Conservation (phyloP, 176 grass and related monocot species). For the Bolboschoenus planiculmis region DNA sequence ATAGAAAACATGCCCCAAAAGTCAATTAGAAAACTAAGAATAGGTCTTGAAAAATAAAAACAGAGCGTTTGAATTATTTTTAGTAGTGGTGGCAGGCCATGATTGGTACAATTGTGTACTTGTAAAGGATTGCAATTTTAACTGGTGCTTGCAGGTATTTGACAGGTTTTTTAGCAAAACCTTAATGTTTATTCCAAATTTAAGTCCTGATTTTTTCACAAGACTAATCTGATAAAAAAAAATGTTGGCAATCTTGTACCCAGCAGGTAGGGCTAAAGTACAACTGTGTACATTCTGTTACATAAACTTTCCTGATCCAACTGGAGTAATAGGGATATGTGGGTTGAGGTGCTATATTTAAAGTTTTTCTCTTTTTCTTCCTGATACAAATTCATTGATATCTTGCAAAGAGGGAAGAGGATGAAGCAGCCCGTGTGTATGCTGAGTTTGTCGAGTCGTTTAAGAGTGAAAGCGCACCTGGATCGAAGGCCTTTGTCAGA, state of each 20-base stretch:
- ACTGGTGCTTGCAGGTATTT: neutral
- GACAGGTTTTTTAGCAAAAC: neutral
- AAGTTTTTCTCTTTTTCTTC: neutral
- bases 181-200: neutral
- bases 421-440: slow-evolving; percentile 86
- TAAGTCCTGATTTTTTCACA: neutral
- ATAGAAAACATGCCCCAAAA: neutral
- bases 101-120: neutral
- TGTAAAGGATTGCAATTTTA: neutral
- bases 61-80: neutral
- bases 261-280: neutral
- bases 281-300: neutral
- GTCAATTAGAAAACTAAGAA: neutral
- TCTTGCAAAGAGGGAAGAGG: slow-evolving; percentile 71
- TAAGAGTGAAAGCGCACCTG: slow-evolving; percentile 57
- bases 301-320: neutral
- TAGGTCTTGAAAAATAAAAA: neutral
- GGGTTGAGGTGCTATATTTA: neutral
- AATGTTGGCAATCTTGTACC: neutral
- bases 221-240: neutral
- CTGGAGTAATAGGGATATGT: neutral
- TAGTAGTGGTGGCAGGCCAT: neutral
- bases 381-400: slow-evolving; percentile 19
- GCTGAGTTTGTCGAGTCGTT: slow-evolving; percentile 94
- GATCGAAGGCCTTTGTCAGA: slow-evolving; percentile 76